Percentiles rank a stretch among this genome's conserved stretches.
Evolutionary conservation across 352 stramenopile species (phyloP).

Genomic region (Blastocystis sp.): DNA sequence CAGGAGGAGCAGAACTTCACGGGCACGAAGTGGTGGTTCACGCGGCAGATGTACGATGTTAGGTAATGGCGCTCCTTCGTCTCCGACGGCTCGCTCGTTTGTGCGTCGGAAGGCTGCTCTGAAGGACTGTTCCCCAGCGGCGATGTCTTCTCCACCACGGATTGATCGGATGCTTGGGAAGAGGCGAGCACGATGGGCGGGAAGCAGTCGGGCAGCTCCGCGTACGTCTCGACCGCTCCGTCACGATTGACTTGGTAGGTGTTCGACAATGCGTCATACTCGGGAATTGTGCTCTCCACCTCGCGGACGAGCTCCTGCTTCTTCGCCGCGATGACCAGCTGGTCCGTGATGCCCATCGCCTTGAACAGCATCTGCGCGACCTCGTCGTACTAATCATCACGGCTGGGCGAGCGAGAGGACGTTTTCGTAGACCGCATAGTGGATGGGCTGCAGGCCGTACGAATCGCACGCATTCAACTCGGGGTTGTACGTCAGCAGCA

Average conservation of each 20-base stretch:
- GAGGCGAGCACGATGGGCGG: too few species aligned
- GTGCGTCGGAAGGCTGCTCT: not conserved
- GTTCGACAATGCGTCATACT: constrained; percentile 28
- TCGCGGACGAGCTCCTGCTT: constrained; percentile 33
- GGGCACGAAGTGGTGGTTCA: constrained; percentile 11
- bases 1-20: constrained; percentile 77
- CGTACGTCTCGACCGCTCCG: not conserved
- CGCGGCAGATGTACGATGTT: constrained; percentile 21
- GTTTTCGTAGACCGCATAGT: constrained; percentile 29
- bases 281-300: constrained; percentile 15
- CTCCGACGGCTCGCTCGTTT: not conserved
- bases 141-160: not conserved
- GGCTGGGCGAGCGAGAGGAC: not conserved
- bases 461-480: constrained; percentile 17
- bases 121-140: not conserved
- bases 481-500: constrained; percentile 28
- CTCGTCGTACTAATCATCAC: not conserved
- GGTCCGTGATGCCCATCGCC: not conserved
- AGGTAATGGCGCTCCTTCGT: not conserved
- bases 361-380: not conserved
- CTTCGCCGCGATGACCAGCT: not conserved
- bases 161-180: not conserved
- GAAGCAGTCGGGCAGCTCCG: not conserved
- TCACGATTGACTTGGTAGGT: not conserved
- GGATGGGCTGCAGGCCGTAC: constrained; percentile 31